Evolutionary conservation across 768 basidiomycete species (phyloP).

Genomic region (Kwoniella dejecticola): DNA sequence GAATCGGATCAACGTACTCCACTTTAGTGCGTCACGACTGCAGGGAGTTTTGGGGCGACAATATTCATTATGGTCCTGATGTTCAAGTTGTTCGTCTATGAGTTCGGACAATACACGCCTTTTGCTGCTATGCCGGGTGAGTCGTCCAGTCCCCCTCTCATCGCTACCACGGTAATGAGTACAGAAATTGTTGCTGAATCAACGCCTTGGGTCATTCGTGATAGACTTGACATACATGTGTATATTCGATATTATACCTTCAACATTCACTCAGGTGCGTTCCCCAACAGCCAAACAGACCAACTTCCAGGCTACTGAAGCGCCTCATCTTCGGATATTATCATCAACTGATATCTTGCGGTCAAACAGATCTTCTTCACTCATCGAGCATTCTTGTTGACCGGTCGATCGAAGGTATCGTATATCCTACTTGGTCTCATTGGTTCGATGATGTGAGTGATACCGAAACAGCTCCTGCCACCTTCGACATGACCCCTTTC

Average conservation of each 20-base stretch:
- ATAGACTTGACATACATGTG: conserved; percentile 2
- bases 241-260: conserved; percentile 12
- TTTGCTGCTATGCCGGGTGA: neutral
- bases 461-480: too few species aligned
- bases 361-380: conserved; percentile 17
- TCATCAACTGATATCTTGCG: too few species aligned
- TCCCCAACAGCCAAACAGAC: neutral
- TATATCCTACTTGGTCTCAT: neutral
- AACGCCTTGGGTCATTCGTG: too few species aligned
- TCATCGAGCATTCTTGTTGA: conserved; percentile 12
- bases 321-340: too few species aligned
- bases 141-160: neutral
- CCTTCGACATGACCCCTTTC: too few species aligned
- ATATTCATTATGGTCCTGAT: conserved; percentile 6
- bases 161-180: neutral
- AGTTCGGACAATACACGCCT: conserved; percentile 6
- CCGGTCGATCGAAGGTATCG: neutral
- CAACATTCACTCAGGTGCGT: conserved; percentile 12
- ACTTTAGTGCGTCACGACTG: conserved; percentile 7
- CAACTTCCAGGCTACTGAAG: too few species aligned
- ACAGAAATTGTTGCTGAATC: neutral
- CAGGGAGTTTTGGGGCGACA: conserved; percentile 1
- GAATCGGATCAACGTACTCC: too few species aligned
- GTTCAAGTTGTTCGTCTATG: conserved; percentile 16
- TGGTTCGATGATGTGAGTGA: too few species aligned